phyloP scores from a whole-genome alignment of 2,329 filamentous ascomycete genomes.

The Zymoseptoria ardabiliae region DNA sequence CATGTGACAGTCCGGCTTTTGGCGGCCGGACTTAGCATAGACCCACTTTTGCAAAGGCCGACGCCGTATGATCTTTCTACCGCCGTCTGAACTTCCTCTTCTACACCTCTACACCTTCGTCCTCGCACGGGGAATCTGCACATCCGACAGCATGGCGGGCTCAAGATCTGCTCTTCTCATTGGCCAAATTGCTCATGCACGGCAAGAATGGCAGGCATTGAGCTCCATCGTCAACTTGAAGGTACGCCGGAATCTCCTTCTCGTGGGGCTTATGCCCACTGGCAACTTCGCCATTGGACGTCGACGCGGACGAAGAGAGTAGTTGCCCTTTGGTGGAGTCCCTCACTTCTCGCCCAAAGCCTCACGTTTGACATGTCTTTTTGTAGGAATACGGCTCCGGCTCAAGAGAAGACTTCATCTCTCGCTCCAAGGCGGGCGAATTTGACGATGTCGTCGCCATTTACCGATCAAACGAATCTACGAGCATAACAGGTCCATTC shows the following conservation, averaged over 20 bases:
- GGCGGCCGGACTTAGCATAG: neutral
- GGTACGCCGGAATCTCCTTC: constrained; percentile 12
- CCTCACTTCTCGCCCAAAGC: neutral
- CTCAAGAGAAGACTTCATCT: constrained; percentile 48
- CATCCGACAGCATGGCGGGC: constrained; percentile 12
- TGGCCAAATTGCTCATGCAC: constrained; percentile 38
- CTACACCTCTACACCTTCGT: neutral
- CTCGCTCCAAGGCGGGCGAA: constrained; percentile 46
- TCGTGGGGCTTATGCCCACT: too few species aligned
- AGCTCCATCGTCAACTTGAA: constrained; percentile 27
- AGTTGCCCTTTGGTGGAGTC: neutral
- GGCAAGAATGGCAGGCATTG: constrained; percentile 40
- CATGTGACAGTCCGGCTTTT: neutral
- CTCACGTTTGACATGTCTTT: constrained; percentile 4
- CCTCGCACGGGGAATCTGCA: neutral
- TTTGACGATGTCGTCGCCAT: constrained; percentile 51
- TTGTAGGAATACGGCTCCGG: constrained; percentile 50
- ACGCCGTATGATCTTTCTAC: neutral
- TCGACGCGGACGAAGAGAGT: neutral
- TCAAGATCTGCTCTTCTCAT: constrained; percentile 37
- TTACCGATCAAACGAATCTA: constrained; percentile 53
- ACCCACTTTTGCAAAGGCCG: neutral
- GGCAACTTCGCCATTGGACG: neutral
- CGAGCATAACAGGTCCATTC: constrained; percentile 40
- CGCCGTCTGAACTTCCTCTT: neutral